phyloP scores from a whole-genome alignment of 352 stramenopile species.

The Globisporangium cystogenes region DNA sequence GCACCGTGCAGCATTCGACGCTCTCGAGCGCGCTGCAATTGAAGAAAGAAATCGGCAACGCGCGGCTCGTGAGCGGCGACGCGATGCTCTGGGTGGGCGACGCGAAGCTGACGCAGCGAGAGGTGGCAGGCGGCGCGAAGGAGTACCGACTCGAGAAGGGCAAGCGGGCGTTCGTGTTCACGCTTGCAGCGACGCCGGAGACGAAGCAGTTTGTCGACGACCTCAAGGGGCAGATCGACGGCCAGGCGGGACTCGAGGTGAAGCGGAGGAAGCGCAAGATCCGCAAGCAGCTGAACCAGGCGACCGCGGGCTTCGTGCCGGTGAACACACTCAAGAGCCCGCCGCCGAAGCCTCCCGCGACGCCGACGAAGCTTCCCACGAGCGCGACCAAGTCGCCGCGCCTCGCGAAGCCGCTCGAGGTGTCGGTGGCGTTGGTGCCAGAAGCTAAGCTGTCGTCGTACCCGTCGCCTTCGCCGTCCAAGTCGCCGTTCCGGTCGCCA shows the following conservation, averaged over 20 bases:
- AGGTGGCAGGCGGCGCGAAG: conserved; percentile 22
- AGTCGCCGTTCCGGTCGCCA: conserved; percentile 69
- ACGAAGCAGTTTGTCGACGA: conserved; percentile 59
- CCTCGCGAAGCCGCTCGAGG: conserved; percentile 35
- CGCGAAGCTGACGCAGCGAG: conserved; percentile 39
- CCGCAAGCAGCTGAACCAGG: conserved; percentile 51
- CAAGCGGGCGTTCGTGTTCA: conserved; percentile 69
- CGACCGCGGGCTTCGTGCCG: conserved; percentile 54
- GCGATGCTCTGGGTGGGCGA: conserved; percentile 62
- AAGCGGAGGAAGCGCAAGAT: conserved; percentile 80
- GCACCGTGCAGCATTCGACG: conserved; percentile 21
- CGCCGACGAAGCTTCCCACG: conserved; percentile 27
- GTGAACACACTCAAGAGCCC: conserved; percentile 67
- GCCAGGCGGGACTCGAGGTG: conserved; percentile 38
- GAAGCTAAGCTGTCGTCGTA: conserved; percentile 29
- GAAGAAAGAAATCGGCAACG: conserved; percentile 80
- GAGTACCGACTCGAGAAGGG: conserved; percentile 50
- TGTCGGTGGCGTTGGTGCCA: conserved; percentile 35
- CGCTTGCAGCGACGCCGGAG: conserved; percentile 23
- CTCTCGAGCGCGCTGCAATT: conserved; percentile 43
- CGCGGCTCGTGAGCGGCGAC: conserved; percentile 68
- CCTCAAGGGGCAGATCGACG: conserved; percentile 63
- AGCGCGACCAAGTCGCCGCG: conserved; percentile 42
- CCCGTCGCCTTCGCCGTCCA: conserved; percentile 43
- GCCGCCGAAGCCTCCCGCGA: conserved; percentile 25